These are phyloP conservation scores for Parachaetomium inaequale DNA, from an alignment of 495 filamentous ascomycete genomes.

Conservation along the genomic window DNA sequence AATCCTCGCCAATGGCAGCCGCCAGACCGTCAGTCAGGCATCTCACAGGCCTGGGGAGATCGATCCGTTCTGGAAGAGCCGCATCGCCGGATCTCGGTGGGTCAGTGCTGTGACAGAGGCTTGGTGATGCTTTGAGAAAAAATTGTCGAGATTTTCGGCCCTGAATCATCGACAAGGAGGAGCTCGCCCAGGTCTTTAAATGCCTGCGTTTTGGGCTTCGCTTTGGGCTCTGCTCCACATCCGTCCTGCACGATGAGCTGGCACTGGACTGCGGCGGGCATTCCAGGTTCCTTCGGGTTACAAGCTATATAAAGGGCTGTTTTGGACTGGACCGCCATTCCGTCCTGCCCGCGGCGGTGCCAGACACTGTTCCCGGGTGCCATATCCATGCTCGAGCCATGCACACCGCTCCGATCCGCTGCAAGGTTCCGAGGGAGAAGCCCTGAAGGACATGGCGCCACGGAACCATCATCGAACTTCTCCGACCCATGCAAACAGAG, in stretches of 20 bases:
- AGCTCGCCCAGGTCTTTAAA: constrained; percentile 25
- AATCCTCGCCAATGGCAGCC: constrained; percentile 33
- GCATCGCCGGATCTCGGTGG: constrained; percentile 16
- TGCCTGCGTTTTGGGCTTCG: constrained; percentile 13
- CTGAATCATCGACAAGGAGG: not conserved
- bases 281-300: constrained; percentile 28
- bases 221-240: constrained; percentile 30
- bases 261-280: constrained; percentile 29
- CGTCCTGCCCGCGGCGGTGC: constrained; percentile 23
- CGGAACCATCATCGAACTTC: not conserved
- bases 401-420: constrained; percentile 17
- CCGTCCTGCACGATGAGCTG: constrained; percentile 41
- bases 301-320: constrained; percentile 27
- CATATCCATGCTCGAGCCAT: no score
- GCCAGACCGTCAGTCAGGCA: constrained; percentile 18
- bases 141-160: not conserved
- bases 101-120: not conserved
- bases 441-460: no score
- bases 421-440: constrained; percentile 15
- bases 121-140: not conserved
- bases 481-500: not conserved
- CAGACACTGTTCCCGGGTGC: constrained; percentile 4
- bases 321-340: constrained; percentile 23
- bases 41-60: constrained; percentile 23
- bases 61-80: constrained; percentile 29